Evolutionary conservation across 768 basidiomycete species (phyloP).

Genomic region (Lentinula sp.): DNA sequence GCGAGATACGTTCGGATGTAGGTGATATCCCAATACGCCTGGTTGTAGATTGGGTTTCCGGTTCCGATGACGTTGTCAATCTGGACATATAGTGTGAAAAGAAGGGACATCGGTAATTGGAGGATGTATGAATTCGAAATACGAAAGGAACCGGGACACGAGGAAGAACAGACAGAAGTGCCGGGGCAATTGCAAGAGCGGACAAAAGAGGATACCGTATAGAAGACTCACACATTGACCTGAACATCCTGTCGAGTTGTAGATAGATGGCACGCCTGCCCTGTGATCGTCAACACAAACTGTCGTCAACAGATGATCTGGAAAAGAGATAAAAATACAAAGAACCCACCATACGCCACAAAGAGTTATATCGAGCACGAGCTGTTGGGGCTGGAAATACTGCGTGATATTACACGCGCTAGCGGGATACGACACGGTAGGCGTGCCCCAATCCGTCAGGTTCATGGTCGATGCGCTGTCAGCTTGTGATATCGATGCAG

Average conservation of each 20-base stretch:
- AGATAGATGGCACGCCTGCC: slow-evolving; percentile 42
- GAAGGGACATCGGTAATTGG: neutral
- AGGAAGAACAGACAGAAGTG: too few species aligned
- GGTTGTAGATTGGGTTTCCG: slow-evolving; percentile 42
- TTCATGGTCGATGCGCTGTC: slow-evolving; percentile 11
- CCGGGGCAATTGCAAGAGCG: too few species aligned
- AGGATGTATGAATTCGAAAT: neutral
- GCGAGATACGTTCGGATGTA: slow-evolving; percentile 50
- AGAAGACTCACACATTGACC: slow-evolving; percentile 33
- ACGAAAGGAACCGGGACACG: neutral
- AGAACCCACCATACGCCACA: slow-evolving; percentile 41
- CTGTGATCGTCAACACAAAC: slow-evolving; percentile 18
- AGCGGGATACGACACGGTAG: slow-evolving; percentile 35
- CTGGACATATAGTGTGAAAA: slow-evolving; percentile 14
- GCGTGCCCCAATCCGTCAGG: slow-evolving; percentile 35
- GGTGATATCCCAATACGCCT: slow-evolving; percentile 59
- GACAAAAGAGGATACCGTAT: neutral
- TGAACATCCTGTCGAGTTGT: slow-evolving; percentile 35
- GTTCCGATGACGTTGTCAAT: slow-evolving; percentile 49
- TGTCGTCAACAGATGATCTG: neutral
- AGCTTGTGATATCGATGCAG: slow-evolving; percentile 14
- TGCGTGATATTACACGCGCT: slow-evolving; percentile 36
- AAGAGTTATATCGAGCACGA: slow-evolving; percentile 50
- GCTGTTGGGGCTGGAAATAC: slow-evolving; percentile 42
- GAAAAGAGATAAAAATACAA: neutral